Evolutionary conservation across 352 stramenopile species (phyloP), one percentile per base, ranked within the genome.

Genomic region (Phytopythium mirpurense): DNA sequence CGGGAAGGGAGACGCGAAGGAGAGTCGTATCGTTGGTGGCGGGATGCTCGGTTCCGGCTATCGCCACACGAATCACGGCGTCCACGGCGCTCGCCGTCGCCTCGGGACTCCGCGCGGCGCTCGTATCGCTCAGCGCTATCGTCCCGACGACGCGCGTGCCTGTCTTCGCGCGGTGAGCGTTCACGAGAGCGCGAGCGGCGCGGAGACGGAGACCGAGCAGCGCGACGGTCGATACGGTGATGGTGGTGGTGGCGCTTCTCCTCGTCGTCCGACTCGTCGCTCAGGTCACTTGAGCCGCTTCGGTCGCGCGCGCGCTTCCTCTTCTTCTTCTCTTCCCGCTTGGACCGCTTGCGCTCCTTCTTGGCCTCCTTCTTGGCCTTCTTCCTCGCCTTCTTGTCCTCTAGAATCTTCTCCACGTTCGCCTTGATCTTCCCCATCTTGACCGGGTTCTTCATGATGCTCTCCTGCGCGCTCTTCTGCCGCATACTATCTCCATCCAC

Each of bases 351-450:
- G 15, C 62, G 68, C 41, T 90, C 81, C 32, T 83, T 87, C 63
- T 95, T 90, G 1, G 64, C 71, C 45, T 73, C 60, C 26, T 88
- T 91, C 59, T 83, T 88, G 0, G 68, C 75, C 45, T 82, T 83
- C 59, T 83, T 87, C 42, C 75, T 65, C 5, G 72, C 68, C 49
- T 88, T 90, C 51, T 93, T 95, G 21, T 86, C 74, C 35, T 90
- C 80, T 49, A 86, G 63, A 15, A 93, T 67, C 42, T 83, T 77
- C 42, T 91, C 72, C 38, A 95, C 85, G 35, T 88, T 56, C 10
- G 78, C 80, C 52, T 92, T 86, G 54, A 95, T 97, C 54, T 69
- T 83, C 42, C 73, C 84, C 85, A 93, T 94, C 59, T 97, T 95
- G 37, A 96, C 86, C 8, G 96, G 78, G 57, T 88, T 90, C 65